These are phyloP conservation scores for Limnomonas spitsbergensis DNA, from an alignment of 139 green algal species.

Conservation along the genomic window DNA sequence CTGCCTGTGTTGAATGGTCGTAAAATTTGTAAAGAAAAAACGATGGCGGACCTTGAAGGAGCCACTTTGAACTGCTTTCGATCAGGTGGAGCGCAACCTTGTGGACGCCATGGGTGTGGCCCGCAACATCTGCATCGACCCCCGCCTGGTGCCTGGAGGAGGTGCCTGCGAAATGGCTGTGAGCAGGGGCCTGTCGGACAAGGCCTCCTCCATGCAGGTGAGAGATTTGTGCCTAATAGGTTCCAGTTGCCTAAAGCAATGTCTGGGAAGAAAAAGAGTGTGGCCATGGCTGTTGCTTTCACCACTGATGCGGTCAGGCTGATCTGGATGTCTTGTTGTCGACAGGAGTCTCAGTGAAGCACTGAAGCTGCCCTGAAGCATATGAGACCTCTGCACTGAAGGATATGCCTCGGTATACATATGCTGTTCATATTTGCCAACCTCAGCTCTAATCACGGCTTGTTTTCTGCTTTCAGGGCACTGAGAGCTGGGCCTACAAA, in stretches of 20 bases:
- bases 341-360: too few species aligned
- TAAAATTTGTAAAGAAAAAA: too few species aligned
- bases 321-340: neutral
- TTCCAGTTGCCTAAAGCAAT: neutral
- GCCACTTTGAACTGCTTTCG: too few species aligned
- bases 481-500: slow-evolving; percentile 64
- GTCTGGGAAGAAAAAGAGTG: too few species aligned
- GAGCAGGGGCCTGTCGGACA: slow-evolving; percentile 42
- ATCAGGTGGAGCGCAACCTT: slow-evolving; percentile 85
- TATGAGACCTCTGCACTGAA: too few species aligned
- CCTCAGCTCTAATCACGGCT: too few species aligned
- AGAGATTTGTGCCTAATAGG: neutral
- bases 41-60: too few species aligned
- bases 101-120: slow-evolving; percentile 97
- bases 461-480: neutral
- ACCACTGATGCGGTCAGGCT: neutral
- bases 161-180: slow-evolving; percentile 96
- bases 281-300: neutral
- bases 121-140: slow-evolving; percentile 90
- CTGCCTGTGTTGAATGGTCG: too few species aligned
- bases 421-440: too few species aligned
- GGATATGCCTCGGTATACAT: too few species aligned
- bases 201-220: slow-evolving; percentile 4
- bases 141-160: slow-evolving; percentile 91
- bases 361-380: too few species aligned